Percentiles rank a stretch among this genome's conserved stretches.
phyloP scores from a whole-genome alignment of 2,329 filamentous ascomycete genomes.

The Colletotrichum falcatum region DNA sequence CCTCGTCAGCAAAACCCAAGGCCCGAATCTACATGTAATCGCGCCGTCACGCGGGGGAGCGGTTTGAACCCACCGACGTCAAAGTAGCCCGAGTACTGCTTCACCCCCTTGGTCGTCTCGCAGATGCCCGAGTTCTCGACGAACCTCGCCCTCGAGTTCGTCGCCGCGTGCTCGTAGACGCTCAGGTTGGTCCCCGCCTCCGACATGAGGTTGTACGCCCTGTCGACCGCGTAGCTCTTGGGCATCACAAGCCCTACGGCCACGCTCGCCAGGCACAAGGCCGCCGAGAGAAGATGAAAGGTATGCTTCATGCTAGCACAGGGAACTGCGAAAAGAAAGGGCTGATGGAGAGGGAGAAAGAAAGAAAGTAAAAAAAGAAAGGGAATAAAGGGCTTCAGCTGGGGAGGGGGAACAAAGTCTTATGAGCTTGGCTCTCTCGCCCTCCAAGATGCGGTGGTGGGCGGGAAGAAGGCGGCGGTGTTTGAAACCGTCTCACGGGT shows the following conservation, averaged over 20 bases:
- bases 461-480: slow-evolving; percentile 21
- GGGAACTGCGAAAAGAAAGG: too few species aligned
- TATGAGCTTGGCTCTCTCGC: not conserved
- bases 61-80: slow-evolving; percentile 52
- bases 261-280: slow-evolving; percentile 27
- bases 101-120: slow-evolving; percentile 62
- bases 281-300: not conserved
- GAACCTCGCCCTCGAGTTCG: slow-evolving; percentile 57
- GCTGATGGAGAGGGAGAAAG: too few species aligned
- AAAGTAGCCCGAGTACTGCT: slow-evolving; percentile 64
- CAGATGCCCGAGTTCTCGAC: slow-evolving; percentile 64
- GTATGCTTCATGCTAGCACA: slow-evolving; percentile 8
- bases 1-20: too few species aligned
- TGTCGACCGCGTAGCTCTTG: slow-evolving; percentile 36
- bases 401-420: not conserved
- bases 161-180: slow-evolving; percentile 61
- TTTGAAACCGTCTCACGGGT: slow-evolving; percentile 13
- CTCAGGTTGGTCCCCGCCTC: slow-evolving; percentile 51
- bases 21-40: too few species aligned
- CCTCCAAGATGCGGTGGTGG: too few species aligned
- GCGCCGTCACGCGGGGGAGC: too few species aligned
- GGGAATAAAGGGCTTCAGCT: too few species aligned
- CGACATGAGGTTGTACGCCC: slow-evolving; percentile 34
- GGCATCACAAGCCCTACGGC: slow-evolving; percentile 4
- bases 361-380: not conserved